Evolutionary conservation across 768 basidiomycete genomes (phyloP), one percentile per base, ranked within the genome.

Genomic region (Termitomyces sp.): DNA sequence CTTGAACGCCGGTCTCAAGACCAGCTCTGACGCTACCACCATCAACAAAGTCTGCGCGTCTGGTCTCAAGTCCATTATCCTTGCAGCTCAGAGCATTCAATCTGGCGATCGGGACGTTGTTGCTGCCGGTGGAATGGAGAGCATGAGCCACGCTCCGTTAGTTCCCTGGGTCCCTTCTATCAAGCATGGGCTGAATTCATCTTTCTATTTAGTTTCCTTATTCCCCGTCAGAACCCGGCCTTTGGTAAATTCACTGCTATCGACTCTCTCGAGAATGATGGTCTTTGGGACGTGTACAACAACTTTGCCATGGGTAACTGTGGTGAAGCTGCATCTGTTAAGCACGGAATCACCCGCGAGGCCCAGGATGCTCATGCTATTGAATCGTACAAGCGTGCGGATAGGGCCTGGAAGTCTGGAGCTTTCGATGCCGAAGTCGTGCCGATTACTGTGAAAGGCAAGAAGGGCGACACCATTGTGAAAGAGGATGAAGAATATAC

Each of bases 1-100:
- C n/a, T 85, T 99, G 58, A 81, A 76, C 55, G 82, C 94, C n/a
- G 97, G 97, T 62, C 77, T 97, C 68, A 85, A 81, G 61, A 71
- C 86, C 10, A 80, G 80, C 56, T 95, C 96, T 28, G 97, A 99
- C 75, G 95, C 96, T 22, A 98, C 97, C 38, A 99, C 97, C 50
- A 87, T 99, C 77, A 99, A 99, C 85, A 99, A 99, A 78, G 97
- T 99, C 71, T 99, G 97, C 72, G 97, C 97, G 5, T 94, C 92
- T 54, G 97, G 97, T 60, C 78, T 99, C 82, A 98, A 98, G 75
- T 82, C 95, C 30, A 84, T 98, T 75, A 97, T 94, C 73, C 80
- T 98, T 61, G 97, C 93, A 56, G 82, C 93, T 28, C 97, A 98
- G 77, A 84, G 82, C 66, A 93, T 99, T 67, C 81, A 87, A 70